Evolutionary conservation across 2,329 filamentous ascomycete genomes (phyloP), one percentile per base, ranked within the genome.

Genomic region (Fusarium heterosporum): DNA sequence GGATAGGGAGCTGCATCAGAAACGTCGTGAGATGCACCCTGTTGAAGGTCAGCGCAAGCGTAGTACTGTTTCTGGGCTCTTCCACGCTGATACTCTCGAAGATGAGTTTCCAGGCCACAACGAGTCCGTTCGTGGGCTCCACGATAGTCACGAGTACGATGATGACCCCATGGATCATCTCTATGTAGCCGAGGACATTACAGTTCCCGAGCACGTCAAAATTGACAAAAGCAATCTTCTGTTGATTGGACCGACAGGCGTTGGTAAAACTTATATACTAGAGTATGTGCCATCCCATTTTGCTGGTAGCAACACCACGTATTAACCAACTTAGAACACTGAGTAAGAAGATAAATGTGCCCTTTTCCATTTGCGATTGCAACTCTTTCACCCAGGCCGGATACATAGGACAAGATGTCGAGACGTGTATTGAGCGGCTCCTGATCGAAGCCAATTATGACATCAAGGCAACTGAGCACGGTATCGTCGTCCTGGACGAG

Each of bases 401-500:
- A 26, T 99, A 99, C 73, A 97, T 99, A 70, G 96, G 96, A 29
- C 95, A 98, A 75, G 96, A 99, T 75, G 95, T 95, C n/a, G 96
- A 99, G 76, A 90, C 93, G 1, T 97, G 95, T 72, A 93, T 99
- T 39, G 93, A 97, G 74, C 87, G 96, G 42, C 84, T 99, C 26
- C 84, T 99, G 11, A 92, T 96, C 55, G 93, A 96, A 60, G 89
- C 95, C 10, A 95, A 96, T 76, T 97, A 97, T 77, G 92, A 97
- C 70, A 87, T 96, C 28, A 88, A 89, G 59, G 89, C 90, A 54
- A 90, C 93, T 9, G 95, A 99, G 76, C 88, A 92, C 52, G 96
- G 96, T 7, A 98, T 99, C 55, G 93, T 99, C 45, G 96, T 97
- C 55, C 84, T 99, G 19, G 96, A 99, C 72, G 96, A 99, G 79